These are phyloP conservation scores for Myxozyma sirexii DNA, from an alignment of 805 yeast species.

Conservation along the genomic window DNA sequence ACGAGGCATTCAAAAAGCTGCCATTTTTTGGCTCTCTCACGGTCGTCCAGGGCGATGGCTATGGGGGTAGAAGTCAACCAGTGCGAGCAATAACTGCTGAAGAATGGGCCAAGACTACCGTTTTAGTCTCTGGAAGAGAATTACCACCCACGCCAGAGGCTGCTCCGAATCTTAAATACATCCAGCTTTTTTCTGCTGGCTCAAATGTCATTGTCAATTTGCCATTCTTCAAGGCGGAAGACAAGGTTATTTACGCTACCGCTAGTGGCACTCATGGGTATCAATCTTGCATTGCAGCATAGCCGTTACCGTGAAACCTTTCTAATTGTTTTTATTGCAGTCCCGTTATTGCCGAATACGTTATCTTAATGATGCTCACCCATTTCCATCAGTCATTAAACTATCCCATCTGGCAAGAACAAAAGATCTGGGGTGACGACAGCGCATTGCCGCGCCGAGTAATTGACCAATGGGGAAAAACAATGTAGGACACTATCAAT, in stretches of 20 bases:
- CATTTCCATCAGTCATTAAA: constrained; percentile 26
- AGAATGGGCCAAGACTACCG: constrained; percentile 28
- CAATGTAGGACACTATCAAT: constrained; percentile 7
- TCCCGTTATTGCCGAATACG: constrained; percentile 34
- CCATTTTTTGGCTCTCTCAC: constrained; percentile 29
- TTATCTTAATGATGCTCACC: constrained; percentile 26
- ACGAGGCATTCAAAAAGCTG: constrained; percentile 17
- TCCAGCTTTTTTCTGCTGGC: constrained; percentile 35
- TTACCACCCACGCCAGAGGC: constrained; percentile 31
- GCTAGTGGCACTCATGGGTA: constrained; percentile 37
- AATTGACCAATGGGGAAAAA: constrained; percentile 28
- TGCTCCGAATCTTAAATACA: constrained; percentile 32
- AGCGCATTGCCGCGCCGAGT: background rate
- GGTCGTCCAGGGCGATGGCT: constrained; percentile 20
- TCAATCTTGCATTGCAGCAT: too few relatives aligned
- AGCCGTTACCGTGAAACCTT: too few relatives aligned
- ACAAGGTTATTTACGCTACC: constrained; percentile 24
- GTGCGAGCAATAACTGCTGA: constrained; percentile 23
- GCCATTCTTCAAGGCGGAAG: constrained; percentile 15
- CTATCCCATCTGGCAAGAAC: constrained; percentile 29
- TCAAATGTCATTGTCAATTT: constrained; percentile 22
- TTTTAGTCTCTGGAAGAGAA: constrained; percentile 13
- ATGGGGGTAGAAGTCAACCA: constrained; percentile 19
- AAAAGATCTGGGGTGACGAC: constrained; percentile 31
- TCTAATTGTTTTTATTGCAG: constrained; percentile 1